Base-by-base conservation (phyloP, 2,329 filamentous ascomycete species). In the Ophiostoma ips region DNA sequence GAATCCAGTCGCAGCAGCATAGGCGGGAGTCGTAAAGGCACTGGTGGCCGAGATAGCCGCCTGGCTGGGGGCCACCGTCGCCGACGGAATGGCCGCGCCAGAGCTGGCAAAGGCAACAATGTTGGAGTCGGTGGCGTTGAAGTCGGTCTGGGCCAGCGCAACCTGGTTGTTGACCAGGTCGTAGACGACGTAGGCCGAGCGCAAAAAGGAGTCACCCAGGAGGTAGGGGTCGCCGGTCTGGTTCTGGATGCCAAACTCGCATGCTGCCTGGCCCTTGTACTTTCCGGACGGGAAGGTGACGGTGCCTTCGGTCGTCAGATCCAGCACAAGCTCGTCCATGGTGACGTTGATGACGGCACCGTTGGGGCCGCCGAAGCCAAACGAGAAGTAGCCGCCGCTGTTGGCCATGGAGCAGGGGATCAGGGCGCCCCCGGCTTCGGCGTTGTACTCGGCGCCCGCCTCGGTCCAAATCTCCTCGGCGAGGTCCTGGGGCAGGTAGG, bases 401-500 rank as follows among this genome's bases (percentile, higher is more conserved):
- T 61, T 62, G 38, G 64, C 64, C 56, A 71, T 64, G 30, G 60
- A 65, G 60, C 77, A 81, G 2, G 75, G 71, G 5, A 81, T 57
- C 12, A 76, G 59, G 30, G 72, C 69, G 12, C 66, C 50, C 2
- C 63, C 62, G 10, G 65, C 57, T 0, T 63, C 55, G 1, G 52
- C 19, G 15, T 66, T 63, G 58, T 71, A 76, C 10, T 64, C 53
- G 5, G 73, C 77, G 34, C 76, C 76, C 5, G 74, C 71, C 56
- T 79, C 76, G 10, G 65, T 58, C 72, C 74, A 77, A 11, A 78
- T 64, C 53, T 72, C 62, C 8, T 63, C 55, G 2, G 74, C 73
- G 41, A 87, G 63, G 48, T 77, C 70, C 52, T 76, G 69, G 1
- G 84, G 84, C 0, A 88, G 66, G 59, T 84, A 85, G 56, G 73